Evolutionary conservation across 2,329 filamentous ascomycete species (phyloP).

Genomic region (Venturia oleaginea): DNA sequence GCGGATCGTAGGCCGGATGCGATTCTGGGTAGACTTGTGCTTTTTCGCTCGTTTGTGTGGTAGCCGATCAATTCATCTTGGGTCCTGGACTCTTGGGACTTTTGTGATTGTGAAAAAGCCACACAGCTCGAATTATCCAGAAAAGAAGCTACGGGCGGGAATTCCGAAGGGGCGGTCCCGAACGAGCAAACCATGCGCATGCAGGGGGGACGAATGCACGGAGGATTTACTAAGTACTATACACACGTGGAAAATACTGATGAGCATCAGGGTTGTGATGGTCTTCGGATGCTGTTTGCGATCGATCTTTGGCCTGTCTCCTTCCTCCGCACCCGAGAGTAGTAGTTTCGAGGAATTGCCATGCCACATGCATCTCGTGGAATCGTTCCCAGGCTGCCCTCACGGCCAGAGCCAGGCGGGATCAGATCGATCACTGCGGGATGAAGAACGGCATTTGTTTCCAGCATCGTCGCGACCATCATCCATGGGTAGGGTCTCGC

Average conservation of each 20-base stretch:
- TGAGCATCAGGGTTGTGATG: conserved; percentile 6
- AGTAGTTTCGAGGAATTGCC: neutral
- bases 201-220: neutral
- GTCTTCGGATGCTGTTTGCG: neutral
- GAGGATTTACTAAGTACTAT: neutral
- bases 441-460: neutral
- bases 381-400: neutral
- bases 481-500: neutral
- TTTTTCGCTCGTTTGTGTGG: neutral
- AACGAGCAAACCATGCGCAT: neutral
- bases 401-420: neutral
- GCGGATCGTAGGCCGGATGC: neutral
- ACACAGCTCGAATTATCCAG: neutral
- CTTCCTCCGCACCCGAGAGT: neutral
- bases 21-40: neutral
- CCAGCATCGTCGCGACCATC: neutral
- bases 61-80: neutral
- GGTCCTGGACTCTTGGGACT: neutral
- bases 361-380: neutral
- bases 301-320: neutral
- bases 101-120: conserved; percentile 1
- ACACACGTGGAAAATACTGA: conserved; percentile 6
- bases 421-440: neutral
- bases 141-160: neutral
- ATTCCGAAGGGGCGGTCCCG: neutral